phyloP scores from a whole-genome alignment of 106 monocot genomes.

The Phalaenopsis equestris region DNA sequence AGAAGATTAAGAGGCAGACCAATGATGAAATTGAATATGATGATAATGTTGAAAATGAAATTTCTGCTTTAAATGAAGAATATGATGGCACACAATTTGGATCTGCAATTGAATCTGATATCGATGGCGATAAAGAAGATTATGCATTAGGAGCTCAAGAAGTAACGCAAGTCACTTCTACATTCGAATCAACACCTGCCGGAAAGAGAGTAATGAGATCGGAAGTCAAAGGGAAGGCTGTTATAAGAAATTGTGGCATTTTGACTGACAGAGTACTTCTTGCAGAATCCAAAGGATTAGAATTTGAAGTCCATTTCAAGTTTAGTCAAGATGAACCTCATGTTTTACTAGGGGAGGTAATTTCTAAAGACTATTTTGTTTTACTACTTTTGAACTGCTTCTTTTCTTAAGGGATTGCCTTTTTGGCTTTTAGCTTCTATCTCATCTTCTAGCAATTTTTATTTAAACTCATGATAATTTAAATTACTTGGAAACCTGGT shows the following conservation, averaged over 20 bases:
- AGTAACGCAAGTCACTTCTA: constrained; percentile 17
- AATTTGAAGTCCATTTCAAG: constrained; percentile 54
- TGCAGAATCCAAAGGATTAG: constrained; percentile 24
- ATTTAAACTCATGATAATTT: too few relatives aligned
- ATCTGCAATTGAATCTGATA: constrained; percentile 50
- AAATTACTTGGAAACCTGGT: too few relatives aligned
- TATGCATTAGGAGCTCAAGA: constrained; percentile 20
- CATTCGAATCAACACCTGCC: not conserved
- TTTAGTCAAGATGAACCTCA: constrained; percentile 38
- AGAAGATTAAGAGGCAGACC: constrained; percentile 63
- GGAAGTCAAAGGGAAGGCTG: constrained; percentile 2
- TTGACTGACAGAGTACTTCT: constrained; percentile 24
- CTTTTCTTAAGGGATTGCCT: too few relatives aligned
- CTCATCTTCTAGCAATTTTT: too few relatives aligned
- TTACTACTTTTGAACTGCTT: not conserved
- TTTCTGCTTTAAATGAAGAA: constrained; percentile 14
- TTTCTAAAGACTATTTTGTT: not conserved
- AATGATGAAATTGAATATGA: constrained; percentile 96
- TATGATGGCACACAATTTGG: constrained; percentile 31
- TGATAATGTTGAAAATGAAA: constrained; percentile 49
- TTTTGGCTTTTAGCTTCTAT: too few relatives aligned
- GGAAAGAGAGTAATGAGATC: constrained; percentile 6
- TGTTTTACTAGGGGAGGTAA: constrained; percentile 79
- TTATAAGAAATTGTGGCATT: constrained; percentile 12
- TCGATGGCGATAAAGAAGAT: constrained; percentile 35